Evolutionary conservation across 2,329 filamentous ascomycete species (phyloP).

Genomic region (Cordyceps cicadae): DNA sequence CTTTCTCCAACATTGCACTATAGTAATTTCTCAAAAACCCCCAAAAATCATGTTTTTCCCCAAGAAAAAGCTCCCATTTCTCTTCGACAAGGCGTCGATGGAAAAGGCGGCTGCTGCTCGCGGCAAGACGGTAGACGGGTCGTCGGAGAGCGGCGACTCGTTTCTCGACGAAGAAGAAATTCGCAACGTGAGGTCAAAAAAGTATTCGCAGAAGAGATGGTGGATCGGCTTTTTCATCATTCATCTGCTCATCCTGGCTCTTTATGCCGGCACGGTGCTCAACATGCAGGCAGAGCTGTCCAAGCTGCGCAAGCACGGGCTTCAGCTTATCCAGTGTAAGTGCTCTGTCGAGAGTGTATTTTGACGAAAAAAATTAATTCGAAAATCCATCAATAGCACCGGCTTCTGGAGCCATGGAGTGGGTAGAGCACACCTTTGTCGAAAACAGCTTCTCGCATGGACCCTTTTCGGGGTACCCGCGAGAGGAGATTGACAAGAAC

Average conservation of each 20-base stretch:
- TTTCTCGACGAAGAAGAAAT: constrained; percentile 10
- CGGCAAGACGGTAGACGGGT: constrained; percentile 3
- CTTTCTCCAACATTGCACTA: too few species aligned
- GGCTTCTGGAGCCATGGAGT: constrained; percentile 3
- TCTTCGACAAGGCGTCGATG: constrained; percentile 1
- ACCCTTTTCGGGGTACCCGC: constrained; percentile 6
- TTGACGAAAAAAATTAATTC: not conserved
- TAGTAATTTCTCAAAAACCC: too few species aligned
- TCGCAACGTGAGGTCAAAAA: not conserved
- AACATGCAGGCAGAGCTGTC: not conserved
- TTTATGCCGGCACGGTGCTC: not conserved
- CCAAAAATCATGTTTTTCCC: constrained; percentile 3
- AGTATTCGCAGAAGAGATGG: not conserved
- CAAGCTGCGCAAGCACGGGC: constrained; percentile 1
- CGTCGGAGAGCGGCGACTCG: constrained; percentile 6
- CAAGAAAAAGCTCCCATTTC: constrained; percentile 4
- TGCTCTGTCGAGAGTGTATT: not conserved
- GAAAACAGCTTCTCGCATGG: constrained; percentile 7
- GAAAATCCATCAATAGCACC: not conserved
- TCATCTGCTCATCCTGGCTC: not conserved
- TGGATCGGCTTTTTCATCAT: not conserved
- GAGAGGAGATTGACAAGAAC: constrained; percentile 8
- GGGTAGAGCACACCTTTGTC: constrained; percentile 3
- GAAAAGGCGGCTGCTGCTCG: not conserved
- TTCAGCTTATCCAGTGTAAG: constrained; percentile 2